Base-by-base conservation (phyloP, 805 yeast genomes). In the Barnettozyma wickerhamii region DNA sequence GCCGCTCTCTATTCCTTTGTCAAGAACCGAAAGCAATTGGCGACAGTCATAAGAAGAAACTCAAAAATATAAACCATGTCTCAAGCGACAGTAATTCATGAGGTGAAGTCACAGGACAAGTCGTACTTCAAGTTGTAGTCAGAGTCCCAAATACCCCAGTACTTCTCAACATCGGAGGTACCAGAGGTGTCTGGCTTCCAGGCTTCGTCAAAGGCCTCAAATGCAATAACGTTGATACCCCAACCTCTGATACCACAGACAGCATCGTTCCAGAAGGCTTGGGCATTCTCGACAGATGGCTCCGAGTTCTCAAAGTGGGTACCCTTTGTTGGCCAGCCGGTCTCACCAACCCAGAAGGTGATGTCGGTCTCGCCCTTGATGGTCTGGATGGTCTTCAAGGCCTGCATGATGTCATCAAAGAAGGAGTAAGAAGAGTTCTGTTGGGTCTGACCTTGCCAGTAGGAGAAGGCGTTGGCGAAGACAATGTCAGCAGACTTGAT, bases 361-460 rank as follows among this genome's bases (percentile, higher is more conserved):
- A 91, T 75, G 66, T 88, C 90, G 44, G 91, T 81, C 46, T 84
- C 68, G 48, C 96, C 96, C 74, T 91, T 90, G 55, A 76, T 65
- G 53, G 87, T 71, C 75, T 91, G 96, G 57, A 91, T 79, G 47
- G 74, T 71, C 72, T 88, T 95, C 64, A 91, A 71, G 51, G 97
- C 96, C 75, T 91, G 97, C 96, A 90, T 89, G 65, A 91, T 87
- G 65, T 91, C 97, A 63, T 90, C 97, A 52, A 88, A 77, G 83
- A 90, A 91, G 3, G 96, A 88, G 75, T 78, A 86, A 14, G 95
- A 79, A 20, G 96, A 77, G 64, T 90, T 90, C 37, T 64, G 59
- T 76, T 74, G 75, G 52, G 88, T 75, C 72, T 89, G 97, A 33
- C 97, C 97, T 72, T 91, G 98, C 98, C 98, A 91, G 81, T 90